Evolutionary conservation across 1,139 yeast genomes (phyloP), one percentile per base, ranked within the genome.

Genomic region (Candida frijolesensis): DNA sequence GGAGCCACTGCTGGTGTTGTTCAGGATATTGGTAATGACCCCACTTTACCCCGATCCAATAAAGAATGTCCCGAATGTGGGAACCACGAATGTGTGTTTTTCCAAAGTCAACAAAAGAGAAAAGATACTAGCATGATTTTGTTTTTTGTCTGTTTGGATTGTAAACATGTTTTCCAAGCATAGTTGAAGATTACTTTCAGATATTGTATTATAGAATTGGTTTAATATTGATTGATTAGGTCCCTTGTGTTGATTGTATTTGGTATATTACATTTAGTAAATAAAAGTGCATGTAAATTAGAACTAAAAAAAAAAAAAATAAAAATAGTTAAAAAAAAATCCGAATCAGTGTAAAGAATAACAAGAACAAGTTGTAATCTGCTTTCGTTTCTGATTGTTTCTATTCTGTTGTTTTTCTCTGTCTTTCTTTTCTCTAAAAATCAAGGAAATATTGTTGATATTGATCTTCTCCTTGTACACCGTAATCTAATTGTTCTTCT

Each of bases 1-100:
- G 89, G 94, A 60, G 98, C 91, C 64, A 94, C 98, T 1, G 99
- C 99, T 1, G 99, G 99, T 60, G 97, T 91, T 51, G 96, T 95
- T 42, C 96, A 90, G 64, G 99, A 95, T 67, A 89, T 95, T 59
- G 98, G 97, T 0, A 80, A 85, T 39, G 99, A 94, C 68, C 99
- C 99, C 12, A 94, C 99, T 3, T 83, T 92, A 65, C 98, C 99
- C 49, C 79, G 97, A 60, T 87, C 96, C 2, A 94, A 92, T 67
- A 89, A 89, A 65, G 95, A 89, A 61, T 94, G 99, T 68, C 96
- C 97, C 1, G 78, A 80, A 51, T 94, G 99, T 68, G 87, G 83
- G 58, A 87, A 88, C 55, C 84, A 84, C 57, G 96, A 92, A 60
- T 89, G 96, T 67, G 99, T 95, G 49, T 94, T 94, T 66, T 94